These are phyloP conservation scores for Lotmaria passim DNA, from an alignment of 208 protist species.

Conservation along the genomic window DNA sequence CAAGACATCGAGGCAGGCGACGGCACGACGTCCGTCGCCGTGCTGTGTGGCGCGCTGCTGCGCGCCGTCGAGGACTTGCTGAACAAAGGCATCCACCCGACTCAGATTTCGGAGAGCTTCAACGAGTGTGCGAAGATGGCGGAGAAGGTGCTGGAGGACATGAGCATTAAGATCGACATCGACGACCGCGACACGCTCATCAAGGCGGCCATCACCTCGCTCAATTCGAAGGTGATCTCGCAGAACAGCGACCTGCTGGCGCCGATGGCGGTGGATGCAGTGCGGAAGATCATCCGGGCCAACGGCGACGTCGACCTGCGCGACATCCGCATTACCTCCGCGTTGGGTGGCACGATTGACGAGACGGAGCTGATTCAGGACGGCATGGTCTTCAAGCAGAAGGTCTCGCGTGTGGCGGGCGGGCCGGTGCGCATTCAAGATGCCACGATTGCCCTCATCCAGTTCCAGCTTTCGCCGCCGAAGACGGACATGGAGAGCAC, in stretches of 20 bases:
- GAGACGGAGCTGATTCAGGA: conserved; percentile 96
- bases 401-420: conserved; percentile 88
- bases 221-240: conserved; percentile 99
- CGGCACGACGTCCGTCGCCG: conserved; percentile 99
- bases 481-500: conserved; percentile 98
- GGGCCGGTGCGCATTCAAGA: conserved; percentile 94
- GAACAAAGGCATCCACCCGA: conserved; percentile 97
- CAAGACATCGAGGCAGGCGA: conserved; percentile 99
- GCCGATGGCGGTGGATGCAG: conserved; percentile 99
- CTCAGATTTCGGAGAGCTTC: conserved; percentile 96
- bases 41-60: conserved; percentile 97
- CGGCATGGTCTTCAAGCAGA: conserved; percentile 96
- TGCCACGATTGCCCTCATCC: conserved; percentile 99
- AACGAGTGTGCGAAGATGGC: conserved; percentile 86
- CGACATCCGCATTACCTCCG: conserved; percentile 95
- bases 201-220: conserved; percentile 96
- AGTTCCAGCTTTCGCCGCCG: conserved; percentile 99
- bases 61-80: conserved; percentile 93
- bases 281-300: conserved; percentile 85
- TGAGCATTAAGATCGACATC: conserved; percentile 95
- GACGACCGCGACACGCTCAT: conserved; percentile 94
- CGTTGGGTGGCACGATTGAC: conserved; percentile 97
- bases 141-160: conserved; percentile 92
- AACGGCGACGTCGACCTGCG: conserved; percentile 97
- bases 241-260: conserved; percentile 97